phyloP scores from a whole-genome alignment of 805 yeast genomes.

The Myxozyma nipponensis region DNA sequence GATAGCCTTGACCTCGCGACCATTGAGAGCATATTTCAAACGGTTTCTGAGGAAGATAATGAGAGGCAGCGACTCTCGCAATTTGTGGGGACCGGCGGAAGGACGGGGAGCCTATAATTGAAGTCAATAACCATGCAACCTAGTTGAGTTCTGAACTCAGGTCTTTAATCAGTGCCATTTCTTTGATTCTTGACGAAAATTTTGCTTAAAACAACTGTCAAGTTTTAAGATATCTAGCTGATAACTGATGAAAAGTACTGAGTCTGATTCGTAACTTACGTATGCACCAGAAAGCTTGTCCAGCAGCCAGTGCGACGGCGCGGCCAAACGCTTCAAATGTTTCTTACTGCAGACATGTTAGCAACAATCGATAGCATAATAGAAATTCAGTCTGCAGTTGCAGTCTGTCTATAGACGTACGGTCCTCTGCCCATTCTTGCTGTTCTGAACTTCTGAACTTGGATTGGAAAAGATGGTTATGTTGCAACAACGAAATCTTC shows the following conservation, averaged over 20 bases:
- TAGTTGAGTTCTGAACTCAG: too few relatives aligned
- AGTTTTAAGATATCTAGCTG: too few relatives aligned
- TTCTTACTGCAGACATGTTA: conserved; percentile 51
- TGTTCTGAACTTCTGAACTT: too few relatives aligned
- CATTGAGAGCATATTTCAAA: conserved; percentile 97
- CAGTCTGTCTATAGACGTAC: conserved; percentile 10
- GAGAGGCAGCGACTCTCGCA: conserved; percentile 96
- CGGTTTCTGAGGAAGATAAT: conserved; percentile 97
- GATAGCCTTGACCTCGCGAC: conserved; percentile 98
- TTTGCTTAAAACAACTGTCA: too few relatives aligned
- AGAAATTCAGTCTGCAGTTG: background rate
- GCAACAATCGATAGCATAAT: background rate
- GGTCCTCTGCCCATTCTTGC: conserved; percentile 28
- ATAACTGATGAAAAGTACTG: too few relatives aligned
- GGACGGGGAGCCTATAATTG: conserved; percentile 83
- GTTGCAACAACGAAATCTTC: too few relatives aligned
- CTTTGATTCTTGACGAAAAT: too few relatives aligned
- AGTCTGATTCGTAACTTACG: too few relatives aligned
- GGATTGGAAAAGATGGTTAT: too few relatives aligned
- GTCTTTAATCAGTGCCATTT: too few relatives aligned
- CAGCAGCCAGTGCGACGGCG: conserved; percentile 99
- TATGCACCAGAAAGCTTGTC: conserved; percentile 99
- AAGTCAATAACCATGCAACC: conserved; percentile 3
- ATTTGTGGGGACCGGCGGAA: conserved; percentile 99
- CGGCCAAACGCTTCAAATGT: conserved; percentile 99